A percentile compares a stretch with the other conserved stretches of the same genome.
phyloP scores from a whole-genome alignment of 2,329 filamentous ascomycete species.

The Epicoccum sorghinum region DNA sequence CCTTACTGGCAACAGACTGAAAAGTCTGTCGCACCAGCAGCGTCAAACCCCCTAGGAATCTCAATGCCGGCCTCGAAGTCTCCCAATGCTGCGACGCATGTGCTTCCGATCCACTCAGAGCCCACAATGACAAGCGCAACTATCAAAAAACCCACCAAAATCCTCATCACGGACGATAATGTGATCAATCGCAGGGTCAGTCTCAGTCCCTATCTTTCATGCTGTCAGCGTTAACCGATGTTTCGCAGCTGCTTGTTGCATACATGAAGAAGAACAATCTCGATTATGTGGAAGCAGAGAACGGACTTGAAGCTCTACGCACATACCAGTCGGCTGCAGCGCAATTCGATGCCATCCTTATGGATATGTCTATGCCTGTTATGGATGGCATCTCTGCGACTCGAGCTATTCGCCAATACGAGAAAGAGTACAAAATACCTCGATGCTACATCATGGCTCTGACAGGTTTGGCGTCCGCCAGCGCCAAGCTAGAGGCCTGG shows the following conservation, averaged over 20 bases:
- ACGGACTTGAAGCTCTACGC: slow-evolving; percentile 41
- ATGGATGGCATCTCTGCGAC: slow-evolving; percentile 47
- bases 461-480: slow-evolving; percentile 37
- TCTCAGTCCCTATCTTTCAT: neutral
- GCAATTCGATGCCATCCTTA: slow-evolving; percentile 37
- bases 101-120: neutral
- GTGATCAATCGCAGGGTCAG: slow-evolving; percentile 45
- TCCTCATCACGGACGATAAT: slow-evolving; percentile 50
- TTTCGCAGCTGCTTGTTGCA: slow-evolving; percentile 35
- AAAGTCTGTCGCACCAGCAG: neutral
- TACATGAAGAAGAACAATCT: slow-evolving; percentile 39
- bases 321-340: slow-evolving; percentile 25
- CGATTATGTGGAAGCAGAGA: slow-evolving; percentile 35
- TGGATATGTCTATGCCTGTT: slow-evolving; percentile 48
- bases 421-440: slow-evolving; percentile 23
- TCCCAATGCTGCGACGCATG: neutral
- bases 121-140: neutral
- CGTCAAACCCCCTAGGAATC: neutral
- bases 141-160: slow-evolving; percentile 4
- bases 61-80: neutral
- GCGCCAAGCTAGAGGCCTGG: slow-evolving; percentile 35
- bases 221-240: slow-evolving; percentile 7
- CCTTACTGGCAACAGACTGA: slow-evolving; percentile 4
- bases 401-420: slow-evolving; percentile 40
- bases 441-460: slow-evolving; percentile 33